Base-by-base conservation (phyloP, 176 grass and related monocot species). In the Dactylis glomerata region DNA sequence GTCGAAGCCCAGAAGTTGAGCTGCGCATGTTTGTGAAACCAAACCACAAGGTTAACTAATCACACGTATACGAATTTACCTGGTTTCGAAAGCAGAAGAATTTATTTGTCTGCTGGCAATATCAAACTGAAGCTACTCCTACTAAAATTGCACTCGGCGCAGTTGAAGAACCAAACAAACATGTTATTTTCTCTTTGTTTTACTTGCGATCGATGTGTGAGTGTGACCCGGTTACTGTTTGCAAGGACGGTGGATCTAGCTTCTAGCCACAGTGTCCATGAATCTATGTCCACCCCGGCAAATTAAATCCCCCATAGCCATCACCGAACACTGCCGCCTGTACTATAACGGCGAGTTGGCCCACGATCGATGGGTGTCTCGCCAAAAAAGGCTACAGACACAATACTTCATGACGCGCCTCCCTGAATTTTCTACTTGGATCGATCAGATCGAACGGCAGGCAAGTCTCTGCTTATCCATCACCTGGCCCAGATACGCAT, bases 1-100 rank as follows among this genome's bases (percentile, higher is more conserved):
- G 50, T 92, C 84, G 77, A 99, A 96, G 6, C 97, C 97, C 79
- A 99, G 81, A 1, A 88, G 97, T 81, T 91, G 82, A 79, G 97
- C 97, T 99, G 81, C 20, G 6, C 36, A 55, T 10, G 41, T 59
- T 46, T 16, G 49, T 15, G 37, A 68, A 31, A 59, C 1, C 28
- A 44, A 37, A 61, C 14, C 46, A 42, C 3, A 71, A 8, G 68
- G 38, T 71, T 71, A 44, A 15, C 19, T 23, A 10, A 14, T 6
- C 56, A 8, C 57, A 28, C 3, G 55, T 23, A 56, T 34, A 32
- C 22, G 24, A 57, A 57, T 24, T 24, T 11, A 23, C 1, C 55
- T n/a, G 9, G 22, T 56, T 23, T 23, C 2, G 0, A 56, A 54
- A 10, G 4, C 10, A 23, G 54, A 56, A 24, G 54, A 56, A 56